Evolutionary conservation across 805 yeast species (phyloP), one percentile per base, ranked within the genome.

Genomic region (Candida manassasensis): DNA sequence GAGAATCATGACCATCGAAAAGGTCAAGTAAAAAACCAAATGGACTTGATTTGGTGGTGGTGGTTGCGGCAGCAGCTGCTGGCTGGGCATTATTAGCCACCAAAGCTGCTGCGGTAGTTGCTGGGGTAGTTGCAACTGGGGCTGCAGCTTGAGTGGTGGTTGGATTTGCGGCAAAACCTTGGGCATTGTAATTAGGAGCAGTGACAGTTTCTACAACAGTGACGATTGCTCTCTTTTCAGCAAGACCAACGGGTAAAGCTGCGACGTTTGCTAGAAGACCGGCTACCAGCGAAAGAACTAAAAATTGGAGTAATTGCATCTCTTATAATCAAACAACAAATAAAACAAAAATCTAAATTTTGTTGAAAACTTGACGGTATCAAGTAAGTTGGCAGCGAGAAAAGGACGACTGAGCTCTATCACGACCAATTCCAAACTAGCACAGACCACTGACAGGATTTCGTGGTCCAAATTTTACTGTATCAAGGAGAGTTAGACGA

Each of bases 121-220:
- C 49, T 35, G 56, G 53, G 32, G 52, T 52, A 21, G 60, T 50
- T 27, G 52, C 52, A 17, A 58, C 38, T 34, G 52, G 40, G 29
- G 52, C 46, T 34, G 53, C 43, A 6, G 30, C 26, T 6, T 38
- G 39, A 17, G 38, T 25, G 25, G 30, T 27, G 18, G 40, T 29
- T 10, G 34, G 26, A n/a, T 37, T 33, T 19, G 38, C 29, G 6
- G 40, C 22, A 13, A 21, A 16, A 12, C 19, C 32, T 9, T 34
- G 28, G 14, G 42, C 19, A 6, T 32, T 11, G 6, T 29, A 12
- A 27, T 31, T 12, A 22, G 33, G 12, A 19, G 24, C 34, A 11
- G 30, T 26, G 5, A 40, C 28, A 4, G 37, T 34, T 15, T 21
- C 15, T 8, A 19, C 12, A n/a, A 34, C 26, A 19, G 37, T 34